phyloP scores from a whole-genome alignment of 1,284 basidiomycete genomes.

The Violaceomyces palustris region DNA sequence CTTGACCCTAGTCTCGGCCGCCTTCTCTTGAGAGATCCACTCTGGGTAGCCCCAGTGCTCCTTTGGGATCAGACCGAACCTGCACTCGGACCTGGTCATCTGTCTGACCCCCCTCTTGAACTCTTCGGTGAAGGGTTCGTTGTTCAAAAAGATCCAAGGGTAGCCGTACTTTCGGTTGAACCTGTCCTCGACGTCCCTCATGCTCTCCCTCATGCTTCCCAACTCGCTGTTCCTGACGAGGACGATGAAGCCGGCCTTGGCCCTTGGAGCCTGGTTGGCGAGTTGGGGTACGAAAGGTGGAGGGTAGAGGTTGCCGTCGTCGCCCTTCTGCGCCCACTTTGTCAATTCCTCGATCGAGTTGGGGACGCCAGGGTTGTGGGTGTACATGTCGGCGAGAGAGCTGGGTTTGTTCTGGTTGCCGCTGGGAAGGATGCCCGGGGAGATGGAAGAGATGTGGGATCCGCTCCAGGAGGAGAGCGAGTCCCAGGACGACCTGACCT shows the following conservation, averaged over 20 bases:
- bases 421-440: no score
- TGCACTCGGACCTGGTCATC: conserved; percentile 47
- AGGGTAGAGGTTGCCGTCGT: conserved; percentile 48
- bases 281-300: conserved; percentile 41
- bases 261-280: conserved; percentile 42
- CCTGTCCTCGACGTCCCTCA: conserved; percentile 44
- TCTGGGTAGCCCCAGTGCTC: conserved; percentile 81
- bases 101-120: conserved; percentile 52
- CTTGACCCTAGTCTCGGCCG: conserved; percentile 61
- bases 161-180: conserved; percentile 53
- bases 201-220: conserved; percentile 38
- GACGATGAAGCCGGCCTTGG: conserved; percentile 52
- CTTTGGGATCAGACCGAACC: conserved; percentile 73
- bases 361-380: conserved; percentile 29
- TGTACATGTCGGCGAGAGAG: conserved; percentile 38
- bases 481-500: conserved; percentile 15
- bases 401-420: conserved; percentile 11
- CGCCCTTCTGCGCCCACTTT: conserved; percentile 35
- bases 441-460: conserved; percentile 1
- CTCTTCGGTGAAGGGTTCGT: conserved; percentile 53
- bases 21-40: conserved; percentile 62
- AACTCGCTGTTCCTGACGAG: conserved; percentile 52
- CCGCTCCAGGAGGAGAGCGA: conserved; percentile 11
- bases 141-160: conserved; percentile 55
- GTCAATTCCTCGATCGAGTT: conserved; percentile 38